Percentiles rank a stretch among this genome's conserved stretches.
These are phyloP conservation scores for Ceratocystiopsis sp. DNA, from an alignment of 2,329 filamentous ascomycete species.

Conservation along the genomic window DNA sequence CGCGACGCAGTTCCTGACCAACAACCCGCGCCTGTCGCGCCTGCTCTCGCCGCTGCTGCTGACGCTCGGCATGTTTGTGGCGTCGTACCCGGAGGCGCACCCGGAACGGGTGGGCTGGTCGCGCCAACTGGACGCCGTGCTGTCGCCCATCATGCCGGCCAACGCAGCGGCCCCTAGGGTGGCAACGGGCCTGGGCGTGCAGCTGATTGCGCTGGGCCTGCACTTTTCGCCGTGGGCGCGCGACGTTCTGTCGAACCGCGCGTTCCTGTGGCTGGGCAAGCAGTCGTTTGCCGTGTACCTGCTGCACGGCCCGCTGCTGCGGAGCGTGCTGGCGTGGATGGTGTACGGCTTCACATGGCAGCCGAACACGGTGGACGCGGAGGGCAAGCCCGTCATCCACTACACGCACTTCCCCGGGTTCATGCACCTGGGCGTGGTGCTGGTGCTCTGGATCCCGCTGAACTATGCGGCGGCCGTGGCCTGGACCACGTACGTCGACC, in stretches of 20 bases:
- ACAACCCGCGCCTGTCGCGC: slow-evolving; percentile 24
- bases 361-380: slow-evolving; percentile 18
- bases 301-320: slow-evolving; percentile 42
- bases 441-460: slow-evolving; percentile 29
- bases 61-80: slow-evolving; percentile 35
- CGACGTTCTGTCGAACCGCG: slow-evolving; percentile 32
- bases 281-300: slow-evolving; percentile 49
- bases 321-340: slow-evolving; percentile 42
- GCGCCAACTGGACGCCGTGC: slow-evolving; percentile 21
- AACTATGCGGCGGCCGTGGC: slow-evolving; percentile 28
- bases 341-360: slow-evolving; percentile 29
- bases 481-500: slow-evolving; percentile 38
- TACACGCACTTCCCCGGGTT: slow-evolving; percentile 16
- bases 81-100: slow-evolving; percentile 41
- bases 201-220: slow-evolving; percentile 30
- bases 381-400: slow-evolving; percentile 14
- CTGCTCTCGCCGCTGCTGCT: slow-evolving; percentile 32
- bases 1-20: slow-evolving; percentile 28
- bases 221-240: slow-evolving; percentile 35
- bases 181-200: slow-evolving; percentile 20
- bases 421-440: slow-evolving; percentile 19
- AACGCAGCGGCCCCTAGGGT: slow-evolving; percentile 28
- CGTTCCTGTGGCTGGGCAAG: slow-evolving; percentile 44
- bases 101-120: slow-evolving; percentile 39
- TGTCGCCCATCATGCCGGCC: slow-evolving; percentile 26